Percentiles rank a stretch among this genome's conserved stretches.
Evolutionary conservation across 1,284 basidiomycete species (phyloP).

Genomic region (Calocybe gambosa): DNA sequence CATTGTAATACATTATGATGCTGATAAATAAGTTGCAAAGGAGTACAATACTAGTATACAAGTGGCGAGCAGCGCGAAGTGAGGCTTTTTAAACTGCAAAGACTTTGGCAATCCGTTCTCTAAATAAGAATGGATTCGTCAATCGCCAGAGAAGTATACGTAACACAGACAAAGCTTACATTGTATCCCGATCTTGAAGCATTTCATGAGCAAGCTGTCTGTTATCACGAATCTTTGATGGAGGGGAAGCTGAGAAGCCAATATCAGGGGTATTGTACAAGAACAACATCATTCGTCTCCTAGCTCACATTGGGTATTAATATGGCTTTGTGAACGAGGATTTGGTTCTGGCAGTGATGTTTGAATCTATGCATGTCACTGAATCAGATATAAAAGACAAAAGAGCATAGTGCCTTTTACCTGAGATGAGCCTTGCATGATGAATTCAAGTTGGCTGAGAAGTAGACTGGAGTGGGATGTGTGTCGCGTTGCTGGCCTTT

Average conservation of each 20-base stretch:
- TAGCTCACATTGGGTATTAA: constrained; percentile 6
- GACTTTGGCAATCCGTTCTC: constrained; percentile 19
- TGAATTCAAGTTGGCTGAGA: no score
- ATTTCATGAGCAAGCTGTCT: constrained; percentile 16
- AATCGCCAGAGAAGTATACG: neutral
- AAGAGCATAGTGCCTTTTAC: constrained; percentile 1
- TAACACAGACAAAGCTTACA: constrained; percentile 9
- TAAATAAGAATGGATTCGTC: constrained; percentile 2
- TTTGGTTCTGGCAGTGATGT: constrained; percentile 1
- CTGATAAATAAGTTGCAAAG: no score
- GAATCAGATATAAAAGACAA: neutral
- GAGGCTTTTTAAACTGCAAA: constrained; percentile 12
- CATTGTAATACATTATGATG: constrained; percentile 4
- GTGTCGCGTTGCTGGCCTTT: no score
- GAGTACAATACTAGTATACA: no score
- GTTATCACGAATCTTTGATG: constrained; percentile 2
- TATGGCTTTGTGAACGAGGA: constrained; percentile 1
- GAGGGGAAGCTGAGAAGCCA: neutral
- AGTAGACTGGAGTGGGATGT: neutral
- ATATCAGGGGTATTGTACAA: neutral
- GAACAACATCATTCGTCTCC: neutral
- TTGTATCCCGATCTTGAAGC: constrained; percentile 17
- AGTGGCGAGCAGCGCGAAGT: neutral
- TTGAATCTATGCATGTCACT: constrained; percentile 1
- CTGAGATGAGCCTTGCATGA: constrained; percentile 4